Percentiles rank a stretch among this genome's conserved stretches.
Conservation (phyloP, 441 rosid genomes). For the Rhodomyrtus psidioides region DNA sequence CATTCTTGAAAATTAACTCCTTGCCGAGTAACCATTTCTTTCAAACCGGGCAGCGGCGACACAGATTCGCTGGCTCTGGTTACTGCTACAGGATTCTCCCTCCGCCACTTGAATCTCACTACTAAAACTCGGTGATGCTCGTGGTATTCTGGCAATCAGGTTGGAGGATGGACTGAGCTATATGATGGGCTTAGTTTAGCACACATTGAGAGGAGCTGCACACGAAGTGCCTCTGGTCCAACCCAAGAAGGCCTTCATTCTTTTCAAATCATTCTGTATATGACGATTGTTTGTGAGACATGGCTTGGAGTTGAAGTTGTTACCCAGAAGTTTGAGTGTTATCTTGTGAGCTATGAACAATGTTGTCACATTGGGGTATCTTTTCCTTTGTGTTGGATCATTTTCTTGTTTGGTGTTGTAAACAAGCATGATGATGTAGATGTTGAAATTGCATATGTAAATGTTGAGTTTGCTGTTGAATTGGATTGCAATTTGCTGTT, state of each 20-base stretch:
- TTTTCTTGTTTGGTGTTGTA: too few species aligned
- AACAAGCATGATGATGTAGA: too few species aligned
- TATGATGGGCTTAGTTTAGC: constrained; percentile 70
- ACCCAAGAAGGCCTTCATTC: constrained; percentile 47
- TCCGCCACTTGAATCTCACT: constrained; percentile 56
- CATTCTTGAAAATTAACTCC: not conserved
- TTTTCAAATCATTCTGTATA: constrained; percentile 64
- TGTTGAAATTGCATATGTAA: too few species aligned
- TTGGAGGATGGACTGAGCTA: constrained; percentile 82
- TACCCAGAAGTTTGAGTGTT: too few species aligned
- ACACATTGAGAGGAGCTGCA: constrained; percentile 80
- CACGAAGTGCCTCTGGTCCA: constrained; percentile 72
- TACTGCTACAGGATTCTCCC: constrained; percentile 71
- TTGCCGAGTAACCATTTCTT: not conserved
- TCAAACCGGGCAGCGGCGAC: constrained; percentile 51
- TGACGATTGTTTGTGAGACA: too few species aligned
- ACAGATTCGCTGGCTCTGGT: constrained; percentile 72
- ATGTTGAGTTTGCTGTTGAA: too few species aligned
- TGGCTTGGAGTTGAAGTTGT: too few species aligned
- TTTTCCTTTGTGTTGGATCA: too few species aligned
- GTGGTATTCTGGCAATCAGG: constrained; percentile 76
- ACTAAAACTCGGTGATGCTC: constrained; percentile 70
- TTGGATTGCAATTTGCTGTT: too few species aligned
- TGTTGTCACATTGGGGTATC: too few species aligned
- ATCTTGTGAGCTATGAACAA: too few species aligned